Base-by-base conservation (phyloP, 2,329 filamentous ascomycete genomes). In the Aspergillus calidoustus region DNA sequence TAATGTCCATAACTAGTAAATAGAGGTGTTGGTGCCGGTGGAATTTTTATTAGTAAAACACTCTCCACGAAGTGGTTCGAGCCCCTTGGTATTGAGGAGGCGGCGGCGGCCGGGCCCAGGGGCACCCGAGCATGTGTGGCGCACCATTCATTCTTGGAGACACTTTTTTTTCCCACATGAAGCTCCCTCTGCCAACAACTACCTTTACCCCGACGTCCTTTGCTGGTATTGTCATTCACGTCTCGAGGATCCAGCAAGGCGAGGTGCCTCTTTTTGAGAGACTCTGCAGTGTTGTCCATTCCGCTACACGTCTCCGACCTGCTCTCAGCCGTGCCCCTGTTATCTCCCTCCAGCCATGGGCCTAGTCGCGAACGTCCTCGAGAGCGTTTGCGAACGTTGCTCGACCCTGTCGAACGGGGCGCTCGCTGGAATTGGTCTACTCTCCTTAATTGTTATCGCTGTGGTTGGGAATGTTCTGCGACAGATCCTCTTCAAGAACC, bases 401-500 rank as follows among this genome's bases (percentile, higher is more conserved):
- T 77, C 80, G 60, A 77, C 70, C 68, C 80, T 75, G 69, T 82
- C 76, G 56, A 74, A 77, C 51, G 82, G 80, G 73, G 77, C 81
- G 51, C 72, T 86, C 57, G 71, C 78, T 57, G 73, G 75, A 41
- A 70, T 81, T 51, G 81, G 73, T 54, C 68, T 83, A 62, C 70
- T 79, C 68, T 78, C 80, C 66, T 79, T 87, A 72, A 68, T 87
- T 66, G 76, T 79, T 31, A 69, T 86, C 48, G 78, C 87, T 19
- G 85, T 97, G 60, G 74, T 91, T 62, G 72, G 93, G 81, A 97
- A 98, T 77, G 88, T 98, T 67, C 73, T 91, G 69, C 84, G 84
- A 66, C 94, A 98, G 79, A 70, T 96, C 60, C 81, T 97, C 64
- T 87, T 92, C 81, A 91, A 87, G 80, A 94, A 93, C 70, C 86